Conservation (phyloP, 257 asterid species). For the Parsonsia alboflavescens region DNA sequence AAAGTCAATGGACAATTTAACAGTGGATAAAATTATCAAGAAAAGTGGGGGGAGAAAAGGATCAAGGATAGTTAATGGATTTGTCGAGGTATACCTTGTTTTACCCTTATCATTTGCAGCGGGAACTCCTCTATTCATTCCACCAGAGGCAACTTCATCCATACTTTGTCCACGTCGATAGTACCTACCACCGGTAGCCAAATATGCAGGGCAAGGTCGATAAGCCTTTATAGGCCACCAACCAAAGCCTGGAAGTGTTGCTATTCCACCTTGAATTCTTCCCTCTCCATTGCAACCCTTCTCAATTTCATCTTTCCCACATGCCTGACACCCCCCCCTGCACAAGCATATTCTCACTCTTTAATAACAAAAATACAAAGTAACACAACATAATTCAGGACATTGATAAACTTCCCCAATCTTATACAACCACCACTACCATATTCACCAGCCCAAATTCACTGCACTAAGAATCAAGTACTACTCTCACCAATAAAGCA, state of each 20-base stretch:
- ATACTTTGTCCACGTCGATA: conserved; percentile 78
- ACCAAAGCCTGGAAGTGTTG: conserved; percentile 84
- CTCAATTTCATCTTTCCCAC: conserved; percentile 72
- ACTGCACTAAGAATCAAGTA: neutral
- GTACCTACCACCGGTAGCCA: conserved; percentile 86
- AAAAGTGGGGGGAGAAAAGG: neutral
- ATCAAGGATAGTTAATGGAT: neutral
- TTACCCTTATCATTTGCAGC: conserved; percentile 17
- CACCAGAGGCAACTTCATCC: conserved; percentile 88
- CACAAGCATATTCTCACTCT: conserved; percentile 3
- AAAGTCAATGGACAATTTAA: neutral
- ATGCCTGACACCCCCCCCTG: conserved; percentile 82
- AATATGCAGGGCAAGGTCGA: conserved; percentile 83
- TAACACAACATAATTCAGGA: neutral
- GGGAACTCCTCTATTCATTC: conserved; percentile 27
- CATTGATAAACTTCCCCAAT: conserved; percentile 1
- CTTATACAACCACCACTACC: neutral
- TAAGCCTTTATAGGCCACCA: conserved; percentile 99
- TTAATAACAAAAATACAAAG: neutral
- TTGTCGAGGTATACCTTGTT: conserved; percentile 25
- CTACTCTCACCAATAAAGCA: neutral
- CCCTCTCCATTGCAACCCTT: conserved; percentile 92
- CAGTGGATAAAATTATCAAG: neutral
- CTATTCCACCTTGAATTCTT: conserved; percentile 96
- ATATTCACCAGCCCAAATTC: neutral